Percentiles rank a stretch among this genome's conserved stretches.
Evolutionary conservation across 345 rosid species (phyloP).

Genomic region (Combretum micranthum): DNA sequence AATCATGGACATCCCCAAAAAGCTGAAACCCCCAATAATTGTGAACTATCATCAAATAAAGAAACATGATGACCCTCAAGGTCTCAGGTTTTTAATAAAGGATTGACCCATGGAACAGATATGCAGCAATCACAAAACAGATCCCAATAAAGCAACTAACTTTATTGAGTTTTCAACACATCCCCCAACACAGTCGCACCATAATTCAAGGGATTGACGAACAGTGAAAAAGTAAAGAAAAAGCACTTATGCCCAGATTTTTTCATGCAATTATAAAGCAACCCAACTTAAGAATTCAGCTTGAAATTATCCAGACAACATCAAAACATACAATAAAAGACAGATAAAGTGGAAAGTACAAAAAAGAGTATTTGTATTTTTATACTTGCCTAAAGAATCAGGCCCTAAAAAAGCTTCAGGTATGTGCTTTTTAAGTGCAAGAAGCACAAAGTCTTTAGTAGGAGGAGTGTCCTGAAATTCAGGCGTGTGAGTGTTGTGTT

Average conservation of each 20-base stretch:
- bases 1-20: neutral
- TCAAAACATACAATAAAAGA: too few relatives aligned
- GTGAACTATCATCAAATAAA: neutral
- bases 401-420: too few relatives aligned
- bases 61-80: neutral
- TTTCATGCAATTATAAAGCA: too few relatives aligned
- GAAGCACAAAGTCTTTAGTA: too few relatives aligned
- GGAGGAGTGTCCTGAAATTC: too few relatives aligned
- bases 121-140: slow-evolving; percentile 14
- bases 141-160: slow-evolving; percentile 35
- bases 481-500: too few relatives aligned
- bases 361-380: too few relatives aligned
- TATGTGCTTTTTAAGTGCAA: too few relatives aligned
- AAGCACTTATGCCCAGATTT: too few relatives aligned
- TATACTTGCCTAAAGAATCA: too few relatives aligned
- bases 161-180: slow-evolving; percentile 7
- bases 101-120: slow-evolving; percentile 21
- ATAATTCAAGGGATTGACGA: slow-evolving; percentile 21
- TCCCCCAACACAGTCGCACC: slow-evolving; percentile 18
- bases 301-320: neutral
- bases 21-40: slow-evolving; percentile 6
- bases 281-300: neutral
- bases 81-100: slow-evolving; percentile 13
- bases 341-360: too few relatives aligned
- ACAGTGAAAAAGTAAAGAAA: too few relatives aligned